Evolutionary conservation across 306 rosid genomes (phyloP), one percentile per base, ranked within the genome.

Genomic region (Crataegus laevigata): DNA sequence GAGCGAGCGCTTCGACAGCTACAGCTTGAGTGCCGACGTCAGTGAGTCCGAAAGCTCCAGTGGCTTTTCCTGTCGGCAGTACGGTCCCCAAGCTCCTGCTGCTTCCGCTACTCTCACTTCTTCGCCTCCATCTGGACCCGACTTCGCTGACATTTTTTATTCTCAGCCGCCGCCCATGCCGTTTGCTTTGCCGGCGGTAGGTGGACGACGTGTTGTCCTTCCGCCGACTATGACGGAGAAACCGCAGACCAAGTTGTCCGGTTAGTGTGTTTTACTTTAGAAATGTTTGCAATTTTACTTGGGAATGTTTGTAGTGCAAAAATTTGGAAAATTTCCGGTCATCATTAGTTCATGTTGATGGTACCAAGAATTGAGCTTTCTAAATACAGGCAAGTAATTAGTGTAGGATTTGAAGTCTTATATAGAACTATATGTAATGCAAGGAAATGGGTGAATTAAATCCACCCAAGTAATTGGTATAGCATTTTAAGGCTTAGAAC

Each of bases 31-130:
- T 69, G 82, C 84, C 5, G 85, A 83, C 52, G 85, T 74, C 15
- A 83, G 87, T 55, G 83, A 79, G 77, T 86, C 80, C n/a, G 84
- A 76, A 69, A 81, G 82, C 68, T 78, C 78, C 11, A 69, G 83
- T 52, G 40, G 72, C 60, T 77, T 80, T 76, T 81, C 78, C 2
- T 19, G 64, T 68, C 69, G 69, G 29, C 43, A 8, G 43, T 38
- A 38, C 43, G 43, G 11, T 38, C 80, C 64, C 54, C 78, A 29
- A 40, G 77, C 69, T 15, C 76, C 72, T 15, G 76, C 63, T 9
- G 77, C 82, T 70, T 77, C 81, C 17, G 60, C 64, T 61, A 62
- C 78, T 70, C 36, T 72, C 10, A 64, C 66, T 57, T 81, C 87
- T 32, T 66, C 73, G 74, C 76, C 85, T 19, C 54, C 24, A 2